Evolutionary conservation across 129 eudicot genomes (phyloP).

Genomic region (Cynara cardunculus): DNA sequence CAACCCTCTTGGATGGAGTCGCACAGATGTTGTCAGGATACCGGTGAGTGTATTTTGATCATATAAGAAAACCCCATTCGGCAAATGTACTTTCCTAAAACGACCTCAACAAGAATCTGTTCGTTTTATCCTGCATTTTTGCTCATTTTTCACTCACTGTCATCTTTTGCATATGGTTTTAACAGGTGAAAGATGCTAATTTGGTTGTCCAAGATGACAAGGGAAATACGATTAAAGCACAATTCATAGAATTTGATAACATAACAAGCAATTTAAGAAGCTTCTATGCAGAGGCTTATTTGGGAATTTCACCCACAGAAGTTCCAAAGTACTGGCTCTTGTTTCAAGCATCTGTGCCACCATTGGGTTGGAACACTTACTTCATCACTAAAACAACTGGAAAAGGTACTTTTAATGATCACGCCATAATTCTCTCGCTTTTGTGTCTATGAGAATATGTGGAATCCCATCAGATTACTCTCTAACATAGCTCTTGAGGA

Average conservation of each 20-base stretch:
- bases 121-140: background rate
- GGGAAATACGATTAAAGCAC: constrained; percentile 60
- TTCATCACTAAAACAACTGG: constrained; percentile 51
- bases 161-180: background rate
- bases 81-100: background rate
- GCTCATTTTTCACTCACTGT: background rate
- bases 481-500: too few species aligned
- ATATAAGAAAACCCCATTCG: background rate
- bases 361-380: constrained; percentile 92
- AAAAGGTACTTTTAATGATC: constrained; percentile 42
- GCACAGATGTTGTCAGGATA: constrained; percentile 61
- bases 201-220: constrained; percentile 58
- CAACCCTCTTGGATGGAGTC: constrained; percentile 95
- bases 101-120: background rate
- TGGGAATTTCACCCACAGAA: constrained; percentile 53
- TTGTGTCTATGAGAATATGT: background rate
- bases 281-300: constrained; percentile 71
- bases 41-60: constrained; percentile 53
- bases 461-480: background rate
- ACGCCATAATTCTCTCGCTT: background rate
- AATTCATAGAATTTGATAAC: constrained; percentile 57
- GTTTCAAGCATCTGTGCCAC: constrained; percentile 72
- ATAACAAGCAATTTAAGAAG: constrained; percentile 63
- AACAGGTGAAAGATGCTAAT: constrained; percentile 68
- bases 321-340: constrained; percentile 75